These are phyloP conservation scores for Penicillium bialowiezense DNA, from an alignment of 495 filamentous ascomycete species.

Conservation along the genomic window DNA sequence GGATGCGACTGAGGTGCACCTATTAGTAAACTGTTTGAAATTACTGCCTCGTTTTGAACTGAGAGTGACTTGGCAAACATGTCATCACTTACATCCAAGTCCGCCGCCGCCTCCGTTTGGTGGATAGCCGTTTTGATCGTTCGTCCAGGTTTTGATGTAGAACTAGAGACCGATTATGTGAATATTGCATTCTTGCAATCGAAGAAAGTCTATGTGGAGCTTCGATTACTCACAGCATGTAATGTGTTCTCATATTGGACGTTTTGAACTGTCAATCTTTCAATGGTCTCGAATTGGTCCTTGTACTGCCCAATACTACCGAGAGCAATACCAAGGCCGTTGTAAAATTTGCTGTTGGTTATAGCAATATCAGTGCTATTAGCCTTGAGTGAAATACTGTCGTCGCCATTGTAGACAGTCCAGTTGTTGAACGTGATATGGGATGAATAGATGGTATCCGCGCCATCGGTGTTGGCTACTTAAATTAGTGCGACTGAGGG, in stretches of 20 bases:
- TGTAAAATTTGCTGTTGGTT: conserved; percentile 31
- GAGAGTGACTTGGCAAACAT: neutral
- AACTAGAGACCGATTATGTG: neutral
- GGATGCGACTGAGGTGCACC: conserved; percentile 16
- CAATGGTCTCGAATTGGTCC: conserved; percentile 34
- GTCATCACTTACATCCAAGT: conserved; percentile 33
- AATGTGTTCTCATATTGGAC: conserved; percentile 33
- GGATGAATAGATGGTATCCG: conserved; percentile 30
- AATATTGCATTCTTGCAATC: too few species aligned
- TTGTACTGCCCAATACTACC: conserved; percentile 48
- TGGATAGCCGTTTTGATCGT: conserved; percentile 40
- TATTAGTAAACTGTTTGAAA: neutral
- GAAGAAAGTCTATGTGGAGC: too few species aligned
- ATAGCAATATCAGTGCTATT: conserved; percentile 40
- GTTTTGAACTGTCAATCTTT: conserved; percentile 33
- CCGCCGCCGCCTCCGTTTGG: conserved; percentile 49
- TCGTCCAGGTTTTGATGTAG: conserved; percentile 47
- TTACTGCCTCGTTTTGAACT: too few species aligned
- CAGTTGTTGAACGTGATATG: conserved; percentile 34
- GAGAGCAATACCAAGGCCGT: conserved; percentile 34
- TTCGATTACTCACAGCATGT: conserved; percentile 27
- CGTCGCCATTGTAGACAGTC: conserved; percentile 37
- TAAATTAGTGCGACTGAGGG: neutral
- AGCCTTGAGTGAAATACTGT: conserved; percentile 34
- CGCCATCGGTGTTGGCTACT: conserved; percentile 38